Percentiles rank a stretch among this genome's conserved stretches.
Evolutionary conservation across 257 asterid genomes (phyloP).

Genomic region (Solanum neorickii): DNA sequence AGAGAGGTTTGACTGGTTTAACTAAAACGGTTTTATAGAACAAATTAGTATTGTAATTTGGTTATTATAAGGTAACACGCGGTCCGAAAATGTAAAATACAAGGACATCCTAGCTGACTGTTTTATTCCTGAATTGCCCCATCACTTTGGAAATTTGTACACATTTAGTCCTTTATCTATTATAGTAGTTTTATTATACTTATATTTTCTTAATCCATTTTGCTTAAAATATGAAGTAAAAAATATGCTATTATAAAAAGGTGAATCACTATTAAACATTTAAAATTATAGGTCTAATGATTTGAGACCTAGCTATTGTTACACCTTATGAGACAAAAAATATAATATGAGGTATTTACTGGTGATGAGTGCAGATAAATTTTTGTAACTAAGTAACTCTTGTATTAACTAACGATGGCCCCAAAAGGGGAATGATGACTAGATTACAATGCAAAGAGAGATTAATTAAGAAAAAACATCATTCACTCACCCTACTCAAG

Average conservation of each 20-base stretch:
- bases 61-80: background rate
- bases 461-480: background rate
- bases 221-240: background rate
- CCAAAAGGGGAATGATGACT: background rate
- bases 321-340: background rate
- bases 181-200: background rate
- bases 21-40: conserved; percentile 1
- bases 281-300: no score
- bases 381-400: background rate
- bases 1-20: background rate
- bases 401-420: background rate
- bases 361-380: background rate
- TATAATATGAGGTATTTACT: background rate
- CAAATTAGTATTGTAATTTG: background rate
- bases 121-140: background rate
- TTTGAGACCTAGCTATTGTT: background rate
- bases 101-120: background rate
- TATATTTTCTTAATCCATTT: background rate
- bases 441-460: background rate
- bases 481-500: background rate
- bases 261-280: no score
- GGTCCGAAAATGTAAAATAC: background rate
- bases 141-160: background rate
- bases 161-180: background rate
- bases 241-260: no score